Conservation (phyloP, 208 protist genomes). For the Borovskyia barvae region DNA sequence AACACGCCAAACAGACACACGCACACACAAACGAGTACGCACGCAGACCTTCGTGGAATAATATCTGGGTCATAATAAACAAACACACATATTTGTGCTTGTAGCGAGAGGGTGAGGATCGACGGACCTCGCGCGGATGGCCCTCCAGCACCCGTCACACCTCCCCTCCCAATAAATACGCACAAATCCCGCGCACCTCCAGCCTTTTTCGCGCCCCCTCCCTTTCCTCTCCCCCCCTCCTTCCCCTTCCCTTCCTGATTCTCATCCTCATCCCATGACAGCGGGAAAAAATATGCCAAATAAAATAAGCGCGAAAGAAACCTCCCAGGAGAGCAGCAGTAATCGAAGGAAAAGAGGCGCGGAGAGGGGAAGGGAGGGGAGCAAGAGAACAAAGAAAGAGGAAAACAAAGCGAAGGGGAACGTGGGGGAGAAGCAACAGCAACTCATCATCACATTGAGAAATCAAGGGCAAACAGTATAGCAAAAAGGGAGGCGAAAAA, state of each 20-base stretch:
- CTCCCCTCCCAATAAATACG: no score
- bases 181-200: no score
- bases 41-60: no score
- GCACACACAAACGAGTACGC: not conserved
- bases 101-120: no score
- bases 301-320: not conserved
- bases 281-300: not conserved
- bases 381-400: conserved; percentile 7
- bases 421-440: not conserved
- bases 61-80: no score
- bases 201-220: no score
- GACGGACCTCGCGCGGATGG: no score
- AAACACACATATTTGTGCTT: no score
- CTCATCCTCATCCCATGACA: no score
- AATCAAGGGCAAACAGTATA: not conserved
- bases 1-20: not conserved
- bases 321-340: conserved; percentile 3
- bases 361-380: conserved; percentile 7
- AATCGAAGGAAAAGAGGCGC: conserved; percentile 3
- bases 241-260: no score
- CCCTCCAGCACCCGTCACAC: no score
- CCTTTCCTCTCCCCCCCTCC: no score
- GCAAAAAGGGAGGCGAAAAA: not conserved
- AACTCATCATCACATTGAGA: not conserved
- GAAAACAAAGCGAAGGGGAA: not conserved